Evolutionary conservation across 805 yeast genomes (phyloP).

Genomic region (Barnettozyma salicaria): DNA sequence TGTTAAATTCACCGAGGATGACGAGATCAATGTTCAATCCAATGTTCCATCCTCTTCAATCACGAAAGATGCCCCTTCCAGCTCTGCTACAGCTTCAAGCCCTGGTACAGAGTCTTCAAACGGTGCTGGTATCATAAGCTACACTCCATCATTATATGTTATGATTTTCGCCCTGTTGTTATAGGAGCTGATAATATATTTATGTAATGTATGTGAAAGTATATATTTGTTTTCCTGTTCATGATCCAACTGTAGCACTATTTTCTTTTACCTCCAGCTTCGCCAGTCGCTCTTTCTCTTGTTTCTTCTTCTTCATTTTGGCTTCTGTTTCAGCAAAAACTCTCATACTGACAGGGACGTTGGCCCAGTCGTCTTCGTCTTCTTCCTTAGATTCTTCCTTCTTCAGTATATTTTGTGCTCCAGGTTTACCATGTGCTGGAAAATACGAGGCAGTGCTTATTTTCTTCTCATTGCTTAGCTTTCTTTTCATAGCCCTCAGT

Average conservation of each 20-base stretch:
- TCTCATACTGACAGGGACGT: constrained; percentile 67
- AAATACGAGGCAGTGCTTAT: constrained; percentile 28
- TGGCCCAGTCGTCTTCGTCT: constrained; percentile 43
- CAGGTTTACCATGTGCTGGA: constrained; percentile 29
- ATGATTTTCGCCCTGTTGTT: too few relatives aligned
- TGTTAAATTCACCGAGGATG: constrained; percentile 31
- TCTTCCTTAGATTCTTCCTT: constrained; percentile 26
- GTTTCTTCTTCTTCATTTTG: constrained; percentile 37
- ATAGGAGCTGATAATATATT: too few relatives aligned
- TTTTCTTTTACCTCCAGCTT: not conserved
- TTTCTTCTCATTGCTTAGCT: constrained; percentile 21
- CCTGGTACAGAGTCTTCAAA: constrained; percentile 17
- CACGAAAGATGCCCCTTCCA: constrained; percentile 16
- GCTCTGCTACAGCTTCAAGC: constrained; percentile 19
- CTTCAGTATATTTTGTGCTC: constrained; percentile 27
- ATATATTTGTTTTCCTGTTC: too few relatives aligned
- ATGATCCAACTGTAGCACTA: too few relatives aligned
- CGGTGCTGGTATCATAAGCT: constrained; percentile 9
- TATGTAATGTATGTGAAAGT: too few relatives aligned
- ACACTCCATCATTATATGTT: too few relatives aligned
- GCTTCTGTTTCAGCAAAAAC: constrained; percentile 84
- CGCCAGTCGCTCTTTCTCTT: constrained; percentile 13
- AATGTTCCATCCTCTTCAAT: constrained; percentile 15
- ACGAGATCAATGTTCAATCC: constrained; percentile 33
- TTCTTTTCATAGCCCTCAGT: constrained; percentile 26